Conservation (phyloP, 2,329 filamentous ascomycete species). For the Talaromyces islandicus region DNA sequence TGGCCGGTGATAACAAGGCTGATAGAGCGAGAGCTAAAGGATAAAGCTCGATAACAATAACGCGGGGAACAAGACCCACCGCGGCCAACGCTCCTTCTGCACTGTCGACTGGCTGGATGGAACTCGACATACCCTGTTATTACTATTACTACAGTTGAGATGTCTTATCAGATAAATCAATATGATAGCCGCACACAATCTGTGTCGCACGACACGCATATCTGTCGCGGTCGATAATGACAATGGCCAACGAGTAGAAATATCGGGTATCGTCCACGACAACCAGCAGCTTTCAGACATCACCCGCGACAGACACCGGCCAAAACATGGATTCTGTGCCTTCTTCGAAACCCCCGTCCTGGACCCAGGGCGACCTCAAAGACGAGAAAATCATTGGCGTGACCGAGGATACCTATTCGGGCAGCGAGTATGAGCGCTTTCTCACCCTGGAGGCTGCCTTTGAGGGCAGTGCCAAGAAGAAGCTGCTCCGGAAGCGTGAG, state of each 20-base stretch:
- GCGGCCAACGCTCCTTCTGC: not conserved
- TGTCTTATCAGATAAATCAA: not conserved
- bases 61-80: not conserved
- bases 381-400: not conserved
- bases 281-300: not conserved
- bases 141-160: not conserved
- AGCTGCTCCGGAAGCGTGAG: not conserved
- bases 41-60: not conserved
- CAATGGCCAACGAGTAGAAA: not conserved
- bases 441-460: not conserved
- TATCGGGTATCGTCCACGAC: not conserved
- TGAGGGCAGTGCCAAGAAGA: conserved; percentile 1
- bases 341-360: not conserved
- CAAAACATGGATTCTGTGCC: not conserved
- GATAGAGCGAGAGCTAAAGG: too few species aligned
- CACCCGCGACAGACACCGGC: not conserved
- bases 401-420: not conserved
- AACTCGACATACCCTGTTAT: too few species aligned
- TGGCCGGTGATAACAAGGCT: not conserved
- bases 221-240: not conserved
- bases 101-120: not conserved
- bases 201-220: not conserved
- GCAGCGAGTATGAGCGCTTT: conserved; percentile 1
- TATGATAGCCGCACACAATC: not conserved
- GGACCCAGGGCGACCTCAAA: not conserved